Evolutionary conservation across 495 filamentous ascomycete species (phyloP), one percentile per base, ranked within the genome.

Genomic region (Pseudomonodictys pantanalensis): DNA sequence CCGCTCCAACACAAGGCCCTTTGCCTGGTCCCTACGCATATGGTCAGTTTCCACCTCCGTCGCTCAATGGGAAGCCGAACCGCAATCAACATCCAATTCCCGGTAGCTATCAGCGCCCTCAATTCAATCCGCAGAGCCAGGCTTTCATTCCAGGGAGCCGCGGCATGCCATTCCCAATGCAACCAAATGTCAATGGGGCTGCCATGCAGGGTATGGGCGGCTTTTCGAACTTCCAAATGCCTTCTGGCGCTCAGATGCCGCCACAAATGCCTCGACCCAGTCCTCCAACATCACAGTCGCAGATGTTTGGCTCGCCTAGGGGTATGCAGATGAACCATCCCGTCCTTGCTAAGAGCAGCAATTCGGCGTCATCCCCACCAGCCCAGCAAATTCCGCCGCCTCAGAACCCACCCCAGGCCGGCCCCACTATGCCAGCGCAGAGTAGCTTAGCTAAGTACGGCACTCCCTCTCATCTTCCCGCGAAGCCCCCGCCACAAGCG

Each of bases 61-160:
- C 78, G 52, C 80, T 88, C 68, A 83, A 84, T 51, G 80, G 83
- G 50, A 78, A 86, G 39, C 84, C 86, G 68, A 83, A 67, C 50
- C 64, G 73, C 45, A 74, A 79, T 44, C 79, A 85, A 57, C 88
- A 93, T 69, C 86, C 88, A 26, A 80, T 95, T 39, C 88, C 89
- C 12, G 89, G 88, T 17, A 90, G 86, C 72, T 95, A 87, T 71
- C 87, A 84, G 67, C 78, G 90, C 22, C 87, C 90, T 67, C 81
- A 87, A 20, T 96, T 97, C 77, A 96, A 97, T 65, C 92, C 92
- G 0, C 91, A 95, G 72, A 96, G 89, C 10, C 87, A 91, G 58
- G 84, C 90, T 2, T 97, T 97, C 68, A 81, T 96, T 39, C 92
- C 92, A 20, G 78, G 80, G 20, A 29, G 32, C 20, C 47, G 54